Evolutionary conservation across 768 basidiomycete genomes (phyloP).

Genomic region (Cantharellus anzutake): DNA sequence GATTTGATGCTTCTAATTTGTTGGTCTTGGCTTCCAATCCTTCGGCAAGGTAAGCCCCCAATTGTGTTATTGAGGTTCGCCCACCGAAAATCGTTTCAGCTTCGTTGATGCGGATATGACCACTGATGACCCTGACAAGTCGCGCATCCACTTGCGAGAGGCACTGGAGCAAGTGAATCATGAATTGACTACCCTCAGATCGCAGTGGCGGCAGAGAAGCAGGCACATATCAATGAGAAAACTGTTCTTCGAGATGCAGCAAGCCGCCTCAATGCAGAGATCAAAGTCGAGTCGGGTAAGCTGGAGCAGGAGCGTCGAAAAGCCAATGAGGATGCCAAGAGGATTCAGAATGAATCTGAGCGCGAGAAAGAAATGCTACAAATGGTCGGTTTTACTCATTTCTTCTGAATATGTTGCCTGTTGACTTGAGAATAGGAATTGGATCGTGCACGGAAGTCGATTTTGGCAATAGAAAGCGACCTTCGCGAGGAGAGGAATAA

Average conservation of each 20-base stretch:
- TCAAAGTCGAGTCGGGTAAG: neutral
- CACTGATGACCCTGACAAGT: neutral
- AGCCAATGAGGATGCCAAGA: conserved; percentile 17
- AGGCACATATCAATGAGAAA: conserved; percentile 45
- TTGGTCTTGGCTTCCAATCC: neutral
- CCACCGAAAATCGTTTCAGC: neutral
- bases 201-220: conserved; percentile 48
- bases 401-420: neutral
- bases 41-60: neutral
- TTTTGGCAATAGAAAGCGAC: conserved; percentile 51
- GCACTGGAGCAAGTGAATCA: conserved; percentile 35
- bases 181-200: conserved; percentile 45
- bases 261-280: neutral
- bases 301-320: conserved; percentile 2
- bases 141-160: neutral
- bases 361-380: conserved; percentile 32
- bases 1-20: conserved; percentile 7
- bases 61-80: neutral
- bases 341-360: conserved; percentile 46
- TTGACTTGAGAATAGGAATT: conserved; percentile 34
- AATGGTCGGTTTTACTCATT: conserved; percentile 23
- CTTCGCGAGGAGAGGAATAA: conserved; percentile 52
- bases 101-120: neutral
- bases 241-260: conserved; percentile 53
- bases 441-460: conserved; percentile 41